Evolutionary conservation across 495 filamentous ascomycete species (phyloP), one percentile per base, ranked within the genome.

Genomic region (Cladorrhinum samala): DNA sequence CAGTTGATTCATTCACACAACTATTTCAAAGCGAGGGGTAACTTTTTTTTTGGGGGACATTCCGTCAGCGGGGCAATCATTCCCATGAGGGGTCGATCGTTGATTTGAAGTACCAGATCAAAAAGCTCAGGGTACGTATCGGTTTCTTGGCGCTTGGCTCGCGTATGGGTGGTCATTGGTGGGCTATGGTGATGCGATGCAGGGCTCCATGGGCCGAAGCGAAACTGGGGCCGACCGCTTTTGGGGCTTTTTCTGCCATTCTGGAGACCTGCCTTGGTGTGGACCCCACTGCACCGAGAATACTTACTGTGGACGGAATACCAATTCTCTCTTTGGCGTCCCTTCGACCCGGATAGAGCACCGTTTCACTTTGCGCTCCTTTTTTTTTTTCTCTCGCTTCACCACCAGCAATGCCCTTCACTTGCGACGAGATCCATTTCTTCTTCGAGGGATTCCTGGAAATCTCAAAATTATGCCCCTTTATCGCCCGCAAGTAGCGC

Each of bases 261-360:
- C 13, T 41, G 39, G 11, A 18, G 6, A 14, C 14, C 11, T 41
- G 13, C 39, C 11, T n/a, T n/a, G 21, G 39, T 37, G 43, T n/a
- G 43, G 49, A 54, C 63, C 63, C 63, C 63, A 63, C 63, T 63
- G 54, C 54, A 60, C 55, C 52, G 53, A 65, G 57, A 58, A 58
- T 47, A 47, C 30, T 40, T 33, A 33, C 27, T 33, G 27, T 33
- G 27, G 27, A 33, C 27, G 27, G 27, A n/a, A 20, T 50, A 40
- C 46, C 53, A 54, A 56, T 58, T 63, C 58, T 53, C 47, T 39
- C 17, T 37, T 39, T 46, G 21, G 13, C 9, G 46, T 17, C 7
- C 47, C 37, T 36, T 21, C 20, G 37, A 6, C 47, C 20, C 16
- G 18, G 39, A 16, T 14, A 19, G 6, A n/a, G n/a, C n/a, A n/a